phyloP scores from a whole-genome alignment of 345 rosid genomes.

The Boechera stricta region DNA sequence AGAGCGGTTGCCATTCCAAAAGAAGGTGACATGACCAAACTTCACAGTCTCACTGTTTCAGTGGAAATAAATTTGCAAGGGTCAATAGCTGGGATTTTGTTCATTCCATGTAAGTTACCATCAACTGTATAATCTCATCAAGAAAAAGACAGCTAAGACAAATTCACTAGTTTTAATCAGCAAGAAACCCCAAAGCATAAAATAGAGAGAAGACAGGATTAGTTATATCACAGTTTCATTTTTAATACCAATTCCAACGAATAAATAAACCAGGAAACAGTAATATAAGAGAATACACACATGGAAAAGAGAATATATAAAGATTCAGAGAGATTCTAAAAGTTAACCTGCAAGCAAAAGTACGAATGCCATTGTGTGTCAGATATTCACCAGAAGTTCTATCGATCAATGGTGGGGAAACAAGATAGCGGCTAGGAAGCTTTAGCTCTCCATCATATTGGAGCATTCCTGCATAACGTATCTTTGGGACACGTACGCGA shows the following conservation, averaged over 20 bases:
- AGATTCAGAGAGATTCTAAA: not conserved
- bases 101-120: not conserved
- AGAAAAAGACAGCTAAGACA: not conserved
- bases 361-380: constrained; percentile 76
- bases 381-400: constrained; percentile 97
- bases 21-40: constrained; percentile 97
- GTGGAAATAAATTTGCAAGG: not conserved
- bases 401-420: constrained; percentile 96
- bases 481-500: constrained; percentile 82
- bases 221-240: not conserved
- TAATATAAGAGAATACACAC: not conserved
- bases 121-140: constrained; percentile 15
- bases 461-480: constrained; percentile 96
- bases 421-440: constrained; percentile 89
- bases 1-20: constrained; percentile 99
- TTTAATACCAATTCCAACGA: not conserved
- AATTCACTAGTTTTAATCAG: not conserved
- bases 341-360: constrained; percentile 96
- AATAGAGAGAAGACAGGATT: not conserved
- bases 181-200: constrained; percentile 6
- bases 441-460: constrained; percentile 93
- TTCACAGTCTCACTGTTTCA: constrained; percentile 88
- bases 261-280: not conserved
- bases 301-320: not conserved
- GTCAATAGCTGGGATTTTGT: not conserved